These are phyloP conservation scores for Candida ascalaphidarum DNA, from an alignment of 805 yeast genomes.

Conservation along the genomic window DNA sequence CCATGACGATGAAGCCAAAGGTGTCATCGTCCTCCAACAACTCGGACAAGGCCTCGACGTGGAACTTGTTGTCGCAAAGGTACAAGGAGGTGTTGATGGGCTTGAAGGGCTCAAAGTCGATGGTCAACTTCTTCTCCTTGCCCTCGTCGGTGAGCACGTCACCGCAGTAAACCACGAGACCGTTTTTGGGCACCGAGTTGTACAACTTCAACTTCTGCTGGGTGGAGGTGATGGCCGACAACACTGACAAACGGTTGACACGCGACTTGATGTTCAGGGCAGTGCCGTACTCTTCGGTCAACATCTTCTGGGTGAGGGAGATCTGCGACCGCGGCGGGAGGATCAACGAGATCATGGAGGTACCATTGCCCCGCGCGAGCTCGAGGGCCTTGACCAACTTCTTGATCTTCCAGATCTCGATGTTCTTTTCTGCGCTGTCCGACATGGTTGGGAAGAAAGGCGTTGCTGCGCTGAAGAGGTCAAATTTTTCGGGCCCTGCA, in stretches of 20 bases:
- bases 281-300: constrained; percentile 97
- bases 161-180: constrained; percentile 96
- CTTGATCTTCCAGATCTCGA: constrained; percentile 98
- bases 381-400: constrained; percentile 83
- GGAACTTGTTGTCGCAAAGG: constrained; percentile 96
- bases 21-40: constrained; percentile 90
- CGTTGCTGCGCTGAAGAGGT: too few species aligned
- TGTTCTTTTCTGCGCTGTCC: constrained; percentile 66
- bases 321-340: constrained; percentile 95
- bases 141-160: constrained; percentile 96
- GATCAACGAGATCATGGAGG: constrained; percentile 95
- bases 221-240: constrained; percentile 96
- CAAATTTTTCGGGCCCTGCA: too few species aligned
- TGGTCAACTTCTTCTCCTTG: constrained; percentile 91
- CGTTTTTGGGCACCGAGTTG: constrained; percentile 86
- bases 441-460: constrained; percentile 9
- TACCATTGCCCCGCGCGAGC: constrained; percentile 95
- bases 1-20: constrained; percentile 98
- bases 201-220: constrained; percentile 93
- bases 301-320: constrained; percentile 77
- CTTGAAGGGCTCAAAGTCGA: constrained; percentile 97
- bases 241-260: constrained; percentile 90
- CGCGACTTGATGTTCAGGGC: constrained; percentile 97
- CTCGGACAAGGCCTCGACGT: constrained; percentile 93
- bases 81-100: constrained; percentile 95